phyloP scores from a whole-genome alignment of 495 filamentous ascomycete genomes.

The Saxophila tyrrhenica region DNA sequence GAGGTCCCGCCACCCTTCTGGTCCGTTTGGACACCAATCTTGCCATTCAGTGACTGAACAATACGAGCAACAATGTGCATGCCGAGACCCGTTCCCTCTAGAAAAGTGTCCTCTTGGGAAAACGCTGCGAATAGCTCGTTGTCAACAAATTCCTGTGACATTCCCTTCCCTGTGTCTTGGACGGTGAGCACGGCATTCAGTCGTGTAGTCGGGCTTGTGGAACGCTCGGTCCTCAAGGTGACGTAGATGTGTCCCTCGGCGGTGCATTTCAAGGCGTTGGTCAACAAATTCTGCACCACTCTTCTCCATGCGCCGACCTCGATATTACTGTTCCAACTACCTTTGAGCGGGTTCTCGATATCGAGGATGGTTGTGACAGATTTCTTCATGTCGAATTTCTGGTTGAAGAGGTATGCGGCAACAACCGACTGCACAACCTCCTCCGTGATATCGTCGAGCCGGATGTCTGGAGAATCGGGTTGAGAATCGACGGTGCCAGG shows the following conservation, averaged over 20 bases:
- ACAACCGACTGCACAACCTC: constrained; percentile 10
- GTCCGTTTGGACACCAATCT: constrained; percentile 21
- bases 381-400: background rate
- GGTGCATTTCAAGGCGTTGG: constrained; percentile 31
- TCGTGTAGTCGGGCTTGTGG: constrained; percentile 24
- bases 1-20: constrained; percentile 17
- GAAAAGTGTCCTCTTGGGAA: constrained; percentile 24
- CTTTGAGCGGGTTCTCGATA: background rate
- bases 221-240: background rate
- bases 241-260: constrained; percentile 21
- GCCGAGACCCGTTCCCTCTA: constrained; percentile 28
- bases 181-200: constrained; percentile 17
- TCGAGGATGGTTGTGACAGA: constrained; percentile 9
- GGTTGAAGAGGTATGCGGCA: constrained; percentile 4
- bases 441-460: constrained; percentile 12
- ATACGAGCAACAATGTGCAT: constrained; percentile 26
- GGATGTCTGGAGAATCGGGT: background rate
- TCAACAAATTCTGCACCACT: constrained; percentile 28
- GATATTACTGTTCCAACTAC: background rate
- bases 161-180: constrained; percentile 26
- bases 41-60: constrained; percentile 21
- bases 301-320: constrained; percentile 8
- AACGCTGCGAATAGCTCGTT: constrained; percentile 24
- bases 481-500: background rate
- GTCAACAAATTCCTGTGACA: constrained; percentile 20